Percentiles rank a stretch among this genome's conserved stretches.
phyloP scores from a whole-genome alignment of 768 basidiomycete species.

The Russula griseocarnosa region DNA sequence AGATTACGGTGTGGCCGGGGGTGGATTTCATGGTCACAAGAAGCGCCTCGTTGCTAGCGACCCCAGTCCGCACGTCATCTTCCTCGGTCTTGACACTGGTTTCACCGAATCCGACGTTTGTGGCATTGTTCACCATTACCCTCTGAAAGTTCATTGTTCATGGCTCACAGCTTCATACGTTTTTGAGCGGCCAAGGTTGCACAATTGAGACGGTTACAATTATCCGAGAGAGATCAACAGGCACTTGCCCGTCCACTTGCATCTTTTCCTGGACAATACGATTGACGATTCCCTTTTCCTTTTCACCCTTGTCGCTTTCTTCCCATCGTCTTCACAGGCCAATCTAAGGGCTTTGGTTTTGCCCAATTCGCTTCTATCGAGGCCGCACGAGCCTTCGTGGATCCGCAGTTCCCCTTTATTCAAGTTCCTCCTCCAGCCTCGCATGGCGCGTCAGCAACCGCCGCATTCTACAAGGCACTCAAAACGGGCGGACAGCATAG shows the following conservation, averaged over 20 bases:
- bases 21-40: slow-evolving; percentile 42
- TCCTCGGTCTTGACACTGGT: slow-evolving; percentile 88
- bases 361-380: slow-evolving; percentile 86
- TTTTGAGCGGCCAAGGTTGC: slow-evolving; percentile 67
- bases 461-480: slow-evolving; percentile 68
- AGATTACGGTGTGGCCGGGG: slow-evolving; percentile 29
- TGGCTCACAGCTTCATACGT: slow-evolving; percentile 66
- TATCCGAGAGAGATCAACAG: slow-evolving; percentile 94
- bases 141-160: slow-evolving; percentile 29
- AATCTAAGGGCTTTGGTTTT: slow-evolving; percentile 95
- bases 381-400: slow-evolving; percentile 87
- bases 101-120: slow-evolving; percentile 91
- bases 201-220: slow-evolving; percentile 86
- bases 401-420: slow-evolving; percentile 85
- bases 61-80: slow-evolving; percentile 90
- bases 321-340: slow-evolving; percentile 47
- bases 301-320: slow-evolving; percentile 16
- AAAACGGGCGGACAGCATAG: slow-evolving; percentile 67
- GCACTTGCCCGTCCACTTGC: slow-evolving; percentile 83
- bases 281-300: slow-evolving; percentile 58
- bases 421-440: slow-evolving; percentile 89
- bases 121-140: slow-evolving; percentile 37
- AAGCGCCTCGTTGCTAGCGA: slow-evolving; percentile 81
- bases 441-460: slow-evolving; percentile 73
- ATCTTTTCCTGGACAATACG: slow-evolving; percentile 51